A percentile compares a stretch with the other conserved stretches of the same genome.
These are phyloP conservation scores for Globisporangium abappressorium DNA, from an alignment of 352 stramenopile genomes.

Conservation along the genomic window DNA sequence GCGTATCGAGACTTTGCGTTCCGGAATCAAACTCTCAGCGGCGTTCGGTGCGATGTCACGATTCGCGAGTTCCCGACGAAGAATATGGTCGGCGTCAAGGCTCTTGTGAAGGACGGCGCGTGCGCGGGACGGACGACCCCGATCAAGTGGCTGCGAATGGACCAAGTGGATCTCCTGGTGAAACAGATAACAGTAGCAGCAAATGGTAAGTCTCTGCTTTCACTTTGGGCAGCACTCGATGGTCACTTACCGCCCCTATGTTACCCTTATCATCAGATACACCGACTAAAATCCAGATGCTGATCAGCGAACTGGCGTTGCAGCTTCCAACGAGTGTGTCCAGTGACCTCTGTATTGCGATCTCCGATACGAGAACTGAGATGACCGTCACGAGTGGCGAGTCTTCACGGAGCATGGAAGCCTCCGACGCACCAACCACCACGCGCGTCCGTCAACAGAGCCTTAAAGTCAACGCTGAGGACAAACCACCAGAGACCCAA, in stretches of 20 bases:
- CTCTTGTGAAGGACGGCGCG: conserved; percentile 1
- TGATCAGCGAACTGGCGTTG: conserved; percentile 1
- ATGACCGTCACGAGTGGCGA: not conserved
- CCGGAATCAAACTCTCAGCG: not conserved
- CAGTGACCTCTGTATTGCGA: not conserved
- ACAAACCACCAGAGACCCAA: not conserved
- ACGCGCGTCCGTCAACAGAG: not conserved
- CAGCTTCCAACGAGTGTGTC: not conserved
- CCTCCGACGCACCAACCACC: not conserved
- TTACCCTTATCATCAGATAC: not conserved
- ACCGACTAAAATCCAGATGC: not conserved
- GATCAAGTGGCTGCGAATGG: conserved; percentile 8
- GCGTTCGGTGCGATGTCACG: conserved; percentile 7
- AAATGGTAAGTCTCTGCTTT: not conserved
- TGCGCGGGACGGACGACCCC: conserved; percentile 2
- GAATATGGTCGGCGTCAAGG: conserved; percentile 10
- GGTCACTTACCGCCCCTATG: not conserved
- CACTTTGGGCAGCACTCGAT: not conserved
- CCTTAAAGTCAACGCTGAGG: not conserved
- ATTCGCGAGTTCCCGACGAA: conserved; percentile 12
- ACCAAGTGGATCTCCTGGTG: not conserved
- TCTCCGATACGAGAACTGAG: not conserved
- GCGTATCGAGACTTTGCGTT: conserved; percentile 10
- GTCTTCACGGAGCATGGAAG: not conserved
- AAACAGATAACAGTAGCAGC: not conserved